Evolutionary conservation across 2,329 filamentous ascomycete genomes (phyloP).

Genomic region (Paracoccidioides brasiliensis): DNA sequence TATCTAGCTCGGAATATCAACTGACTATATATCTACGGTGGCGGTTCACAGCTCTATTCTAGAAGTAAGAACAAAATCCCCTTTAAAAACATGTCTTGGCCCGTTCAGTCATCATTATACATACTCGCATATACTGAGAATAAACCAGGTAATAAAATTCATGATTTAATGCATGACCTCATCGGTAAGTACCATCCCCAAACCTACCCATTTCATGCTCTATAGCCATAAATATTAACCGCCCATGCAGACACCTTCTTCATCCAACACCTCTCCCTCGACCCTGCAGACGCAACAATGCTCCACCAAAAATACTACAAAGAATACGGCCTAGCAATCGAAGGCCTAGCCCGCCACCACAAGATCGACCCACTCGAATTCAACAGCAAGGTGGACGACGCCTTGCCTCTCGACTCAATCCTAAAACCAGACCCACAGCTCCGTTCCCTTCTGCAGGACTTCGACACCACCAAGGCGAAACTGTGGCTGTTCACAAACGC

Average conservation of each 20-base stretch:
- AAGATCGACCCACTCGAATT: constrained; percentile 92
- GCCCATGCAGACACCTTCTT: constrained; percentile 43
- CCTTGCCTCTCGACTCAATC: constrained; percentile 71
- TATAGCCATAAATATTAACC: constrained; percentile 10
- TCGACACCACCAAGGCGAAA: constrained; percentile 72
- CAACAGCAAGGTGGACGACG: constrained; percentile 89
- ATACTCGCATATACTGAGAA: constrained; percentile 2
- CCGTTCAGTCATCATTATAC: not conserved
- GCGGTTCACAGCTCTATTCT: constrained; percentile 53
- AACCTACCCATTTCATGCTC: not conserved
- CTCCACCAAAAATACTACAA: constrained; percentile 89
- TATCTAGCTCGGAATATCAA: not conserved
- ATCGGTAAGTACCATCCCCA: constrained; percentile 40
- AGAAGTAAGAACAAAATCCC: constrained; percentile 46
- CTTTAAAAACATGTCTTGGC: not conserved
- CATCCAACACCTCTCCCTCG: constrained; percentile 57
- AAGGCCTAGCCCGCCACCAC: constrained; percentile 86
- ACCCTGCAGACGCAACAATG: constrained; percentile 63
- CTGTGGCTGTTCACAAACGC: constrained; percentile 96
- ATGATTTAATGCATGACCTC: constrained; percentile 74
- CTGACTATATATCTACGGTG: constrained; percentile 2
- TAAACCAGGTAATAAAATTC: constrained; percentile 56
- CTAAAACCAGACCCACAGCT: constrained; percentile 67
- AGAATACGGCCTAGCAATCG: constrained; percentile 92
- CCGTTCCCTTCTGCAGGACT: constrained; percentile 61